phyloP scores from a whole-genome alignment of 225 moss, liverwort and hornwort species.

The Thuidium tamariscinum region DNA sequence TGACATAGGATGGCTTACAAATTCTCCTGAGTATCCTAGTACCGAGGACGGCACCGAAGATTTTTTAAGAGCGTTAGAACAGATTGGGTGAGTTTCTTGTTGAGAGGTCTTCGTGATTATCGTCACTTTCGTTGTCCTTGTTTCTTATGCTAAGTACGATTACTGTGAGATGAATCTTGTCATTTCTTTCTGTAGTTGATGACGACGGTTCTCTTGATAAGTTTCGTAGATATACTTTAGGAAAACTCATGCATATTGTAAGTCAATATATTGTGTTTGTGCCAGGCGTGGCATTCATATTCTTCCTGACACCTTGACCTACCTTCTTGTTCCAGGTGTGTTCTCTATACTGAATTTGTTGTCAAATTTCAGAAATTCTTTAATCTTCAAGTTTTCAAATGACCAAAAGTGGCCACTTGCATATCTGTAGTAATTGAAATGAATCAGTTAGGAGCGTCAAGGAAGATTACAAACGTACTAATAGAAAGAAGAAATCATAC shows the following conservation, averaged over 20 bases:
- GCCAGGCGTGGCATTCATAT: constrained; percentile 85
- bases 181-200: not conserved
- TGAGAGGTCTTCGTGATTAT: not conserved
- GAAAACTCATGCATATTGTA: not conserved
- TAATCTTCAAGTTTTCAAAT: not conserved
- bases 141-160: not conserved
- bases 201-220: not conserved
- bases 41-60: constrained; percentile 73
- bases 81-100: constrained; percentile 56
- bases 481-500: not conserved
- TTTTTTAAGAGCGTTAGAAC: constrained; percentile 79
- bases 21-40: constrained; percentile 51
- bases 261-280: not conserved
- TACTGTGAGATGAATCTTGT: not conserved
- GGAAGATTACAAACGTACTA: not conserved
- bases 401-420: not conserved
- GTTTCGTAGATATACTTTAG: not conserved
- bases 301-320: constrained; percentile 77
- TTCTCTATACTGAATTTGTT: not conserved
- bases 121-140: not conserved
- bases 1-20: constrained; percentile 93
- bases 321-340: constrained; percentile 91
- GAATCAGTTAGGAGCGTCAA: not conserved
- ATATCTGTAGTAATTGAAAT: not conserved
- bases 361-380: not conserved